Evolutionary conservation across 2,329 filamentous ascomycete genomes (phyloP), one percentile per base, ranked within the genome.

Genomic region (Incumbomyces delicatus): DNA sequence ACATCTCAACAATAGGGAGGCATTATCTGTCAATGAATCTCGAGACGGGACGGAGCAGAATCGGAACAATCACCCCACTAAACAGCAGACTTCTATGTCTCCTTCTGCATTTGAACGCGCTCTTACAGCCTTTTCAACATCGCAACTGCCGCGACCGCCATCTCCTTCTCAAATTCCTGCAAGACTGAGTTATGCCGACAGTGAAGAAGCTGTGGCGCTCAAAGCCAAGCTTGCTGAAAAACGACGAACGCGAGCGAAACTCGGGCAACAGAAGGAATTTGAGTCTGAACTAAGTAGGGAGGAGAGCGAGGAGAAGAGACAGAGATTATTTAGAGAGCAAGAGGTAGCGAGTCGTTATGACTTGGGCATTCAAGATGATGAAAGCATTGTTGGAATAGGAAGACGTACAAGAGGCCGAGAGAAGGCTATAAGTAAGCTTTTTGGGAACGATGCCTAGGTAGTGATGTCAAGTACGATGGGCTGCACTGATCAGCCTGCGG

Each of bases 161-260:
- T 62, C 63, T 10, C 61, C 66, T 45, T 56, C 60, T 6, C 65
- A 67, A 12, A 61, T 60, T 12, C 65, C 70, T 65, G 72, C 70
- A 5, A 69, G 72, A 53, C 56, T 73, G 14, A 66, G 67, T 22
- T 73, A 72, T 47, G 68, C 72, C 48, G 69, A 72, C 49, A 63
- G 67, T 1, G 68, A 78, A 38, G 74, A 58, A 46, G 53, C 75
- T 2, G 68, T 71, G 11, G 72, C 71, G 45, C 76, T 77, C 56
- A 73, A 73, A n/a, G 74, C 77, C 30, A 73, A 71, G 32, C 73
- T 72, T 22, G 70, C 75, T 52, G 70, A 72, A 3, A 71, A 73
- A 35, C 48, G 55, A 17, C 32, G 47, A 22, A 48, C 44, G 30
- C 47, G 48, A 27, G 47, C 46, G n/a, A 51, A 61, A 44, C 61